These are phyloP conservation scores for Xylaria sp. DNA, from an alignment of 2,329 filamentous ascomycete species.

Conservation along the genomic window DNA sequence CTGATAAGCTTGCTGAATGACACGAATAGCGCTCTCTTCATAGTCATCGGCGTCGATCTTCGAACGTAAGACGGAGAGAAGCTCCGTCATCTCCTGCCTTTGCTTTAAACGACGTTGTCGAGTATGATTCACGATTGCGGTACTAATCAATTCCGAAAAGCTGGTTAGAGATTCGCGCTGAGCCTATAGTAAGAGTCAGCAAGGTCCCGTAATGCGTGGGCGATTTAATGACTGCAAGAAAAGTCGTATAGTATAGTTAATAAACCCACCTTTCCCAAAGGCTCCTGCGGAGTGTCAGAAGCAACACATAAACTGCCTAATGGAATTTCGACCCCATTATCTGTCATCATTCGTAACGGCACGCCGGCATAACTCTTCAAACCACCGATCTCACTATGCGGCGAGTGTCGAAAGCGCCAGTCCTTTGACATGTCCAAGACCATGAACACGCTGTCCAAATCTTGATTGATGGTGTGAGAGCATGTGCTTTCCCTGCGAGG, in stretches of 20 bases:
- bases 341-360: constrained; percentile 26
- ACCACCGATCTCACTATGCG: constrained; percentile 25
- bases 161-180: constrained; percentile 23
- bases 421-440: constrained; percentile 31
- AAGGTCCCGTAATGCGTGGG: background rate
- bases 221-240: background rate
- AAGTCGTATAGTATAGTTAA: background rate
- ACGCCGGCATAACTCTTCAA: constrained; percentile 29
- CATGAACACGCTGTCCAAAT: constrained; percentile 25
- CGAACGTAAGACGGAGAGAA: constrained; percentile 11
- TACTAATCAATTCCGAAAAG: constrained; percentile 29
- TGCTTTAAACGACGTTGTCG: constrained; percentile 18
- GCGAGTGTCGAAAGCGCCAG: constrained; percentile 31
- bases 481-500: constrained; percentile 32
- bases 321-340: constrained; percentile 26
- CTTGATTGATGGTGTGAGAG: constrained; percentile 31
- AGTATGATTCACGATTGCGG: constrained; percentile 25
- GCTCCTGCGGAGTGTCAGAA: constrained; percentile 24
- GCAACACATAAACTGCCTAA: constrained; percentile 32
- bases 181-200: constrained; percentile 10
- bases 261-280: constrained; percentile 20
- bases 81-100: constrained; percentile 27
- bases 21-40: constrained; percentile 16
- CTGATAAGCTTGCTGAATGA: constrained; percentile 28
- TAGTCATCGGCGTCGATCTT: constrained; percentile 18